Evolutionary conservation across 1,139 yeast genomes (phyloP), one percentile per base, ranked within the genome.

Genomic region (Pichia norvegensis): DNA sequence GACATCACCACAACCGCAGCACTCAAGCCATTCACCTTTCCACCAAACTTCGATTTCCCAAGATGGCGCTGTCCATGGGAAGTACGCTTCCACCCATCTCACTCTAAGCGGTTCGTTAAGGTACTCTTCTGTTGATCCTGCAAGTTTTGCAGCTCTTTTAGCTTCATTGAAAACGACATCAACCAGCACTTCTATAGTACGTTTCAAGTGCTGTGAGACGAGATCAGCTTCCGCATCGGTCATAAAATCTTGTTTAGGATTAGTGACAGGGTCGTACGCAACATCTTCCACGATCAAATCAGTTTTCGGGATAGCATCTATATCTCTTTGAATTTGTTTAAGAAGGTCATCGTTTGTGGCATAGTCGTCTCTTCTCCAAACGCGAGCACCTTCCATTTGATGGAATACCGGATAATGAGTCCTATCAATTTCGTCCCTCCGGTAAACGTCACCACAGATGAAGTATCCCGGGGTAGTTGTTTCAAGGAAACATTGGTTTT

Each of bases 21-120:
- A 81, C 67, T 92, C 99, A 38, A 92, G 72, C 98, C 98, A 94
- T 56, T 90, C 95, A 38, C 95, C 95, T 62, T 90, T 86, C 97
- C 97, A 94, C 94, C 95, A 90, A 6, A 92, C 95, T 65, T 92
- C 99, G 55, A 94, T 87, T 60, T 92, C 97, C 92, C 95, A 92
- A 31, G 96, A 86, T 7, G 99, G 99, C 1, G 95, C 80, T 2
- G 99, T 92, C 97, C 97, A 92, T 4, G 99, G 99, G 69, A 92
- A 92, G 59, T 82, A 87, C 0, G 95, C 95, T 61, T 86, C 95
- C 29, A 88, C 85, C 99, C 99, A 92, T 54, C 97, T 75, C 16
- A 90, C 86, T 60, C 78, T 81, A 54, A 94, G 72, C 6, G 95
- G 95, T 55, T 82, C 85, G 53, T 76, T 74, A 51, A 81, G 67